Conservation (phyloP, 2,329 filamentous ascomycete species). For the Malbranchea cinnamomea region DNA sequence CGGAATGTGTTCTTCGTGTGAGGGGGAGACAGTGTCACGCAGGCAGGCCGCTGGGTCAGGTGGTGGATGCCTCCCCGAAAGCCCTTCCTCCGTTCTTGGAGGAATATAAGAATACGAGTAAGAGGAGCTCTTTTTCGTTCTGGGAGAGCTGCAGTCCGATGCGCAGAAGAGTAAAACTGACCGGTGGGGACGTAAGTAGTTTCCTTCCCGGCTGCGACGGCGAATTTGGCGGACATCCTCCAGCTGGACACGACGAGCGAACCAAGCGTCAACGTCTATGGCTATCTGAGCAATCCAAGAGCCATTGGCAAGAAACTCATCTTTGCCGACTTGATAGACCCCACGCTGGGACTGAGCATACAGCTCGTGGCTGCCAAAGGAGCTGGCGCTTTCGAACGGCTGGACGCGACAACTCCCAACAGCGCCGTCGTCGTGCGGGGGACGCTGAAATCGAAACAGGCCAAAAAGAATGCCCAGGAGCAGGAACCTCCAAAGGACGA, state of each 20-base stretch:
- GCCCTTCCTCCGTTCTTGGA: slow-evolving; percentile 20
- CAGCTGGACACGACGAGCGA: slow-evolving; percentile 18
- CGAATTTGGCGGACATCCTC: slow-evolving; percentile 24
- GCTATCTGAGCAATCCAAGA: slow-evolving; percentile 56
- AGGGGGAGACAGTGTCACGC: slow-evolving; percentile 4
- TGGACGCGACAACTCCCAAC: slow-evolving; percentile 33
- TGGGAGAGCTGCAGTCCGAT: no score
- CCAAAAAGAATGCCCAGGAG: slow-evolving; percentile 15
- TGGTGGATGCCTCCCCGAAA: slow-evolving; percentile 4
- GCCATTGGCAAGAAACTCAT: slow-evolving; percentile 54
- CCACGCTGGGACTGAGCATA: slow-evolving; percentile 29
- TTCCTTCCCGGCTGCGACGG: slow-evolving; percentile 31
- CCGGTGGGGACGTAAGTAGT: no score
- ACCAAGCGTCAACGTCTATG: slow-evolving; percentile 44
- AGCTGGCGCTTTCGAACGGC: slow-evolving; percentile 21
- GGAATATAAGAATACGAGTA: slow-evolving; percentile 33
- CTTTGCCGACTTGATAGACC: slow-evolving; percentile 48
- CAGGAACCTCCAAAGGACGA: slow-evolving; percentile 15
- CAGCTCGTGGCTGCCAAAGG: slow-evolving; percentile 35
- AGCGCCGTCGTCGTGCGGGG: slow-evolving; percentile 42
- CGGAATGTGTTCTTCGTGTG: slow-evolving; percentile 6
- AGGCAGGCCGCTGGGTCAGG: slow-evolving; percentile 11
- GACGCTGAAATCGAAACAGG: slow-evolving; percentile 27
- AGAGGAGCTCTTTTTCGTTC: slow-evolving; percentile 10
- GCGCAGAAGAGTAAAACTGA: no score